phyloP scores from a whole-genome alignment of 2,329 filamentous ascomycete genomes.

The Arthrobotrys megalospora region DNA sequence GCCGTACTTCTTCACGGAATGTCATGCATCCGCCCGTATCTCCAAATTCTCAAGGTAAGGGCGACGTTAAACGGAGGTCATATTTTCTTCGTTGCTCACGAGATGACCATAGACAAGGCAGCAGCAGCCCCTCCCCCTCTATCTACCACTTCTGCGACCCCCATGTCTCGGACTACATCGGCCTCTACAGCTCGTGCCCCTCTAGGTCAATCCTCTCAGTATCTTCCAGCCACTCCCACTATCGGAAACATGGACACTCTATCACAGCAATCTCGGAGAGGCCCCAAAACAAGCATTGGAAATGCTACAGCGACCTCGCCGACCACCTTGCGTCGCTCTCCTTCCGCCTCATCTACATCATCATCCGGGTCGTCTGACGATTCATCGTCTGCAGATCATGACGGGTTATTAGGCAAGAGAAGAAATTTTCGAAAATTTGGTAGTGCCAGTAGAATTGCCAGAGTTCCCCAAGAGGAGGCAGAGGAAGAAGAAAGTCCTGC shows the following conservation, averaged over 20 bases:
- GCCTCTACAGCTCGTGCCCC: conserved; percentile 56
- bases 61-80: conserved; percentile 12
- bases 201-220: conserved; percentile 60
- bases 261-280: conserved; percentile 52
- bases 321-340: conserved; percentile 46
- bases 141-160: conserved; percentile 25
- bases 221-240: conserved; percentile 61
- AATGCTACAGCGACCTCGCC: conserved; percentile 60
- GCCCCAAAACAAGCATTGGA: conserved; percentile 59
- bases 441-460: conserved; percentile 30
- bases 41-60: conserved; percentile 55
- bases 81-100: conserved; percentile 15
- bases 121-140: conserved; percentile 19
- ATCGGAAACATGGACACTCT: conserved; percentile 46
- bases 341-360: conserved; percentile 44
- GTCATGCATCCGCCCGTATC: conserved; percentile 47
- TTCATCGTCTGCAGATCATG: conserved; percentile 45
- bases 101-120: conserved; percentile 43
- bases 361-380: conserved; percentile 41
- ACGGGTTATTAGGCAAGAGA: conserved; percentile 43
- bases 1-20: conserved; percentile 58
- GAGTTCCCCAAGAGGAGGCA: conserved; percentile 39
- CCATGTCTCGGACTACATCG: conserved; percentile 56
- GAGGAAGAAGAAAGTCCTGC: conserved; percentile 62
- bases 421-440: conserved; percentile 55